These are phyloP conservation scores for Calocybe indica DNA, from an alignment of 768 basidiomycete species.

Conservation along the genomic window DNA sequence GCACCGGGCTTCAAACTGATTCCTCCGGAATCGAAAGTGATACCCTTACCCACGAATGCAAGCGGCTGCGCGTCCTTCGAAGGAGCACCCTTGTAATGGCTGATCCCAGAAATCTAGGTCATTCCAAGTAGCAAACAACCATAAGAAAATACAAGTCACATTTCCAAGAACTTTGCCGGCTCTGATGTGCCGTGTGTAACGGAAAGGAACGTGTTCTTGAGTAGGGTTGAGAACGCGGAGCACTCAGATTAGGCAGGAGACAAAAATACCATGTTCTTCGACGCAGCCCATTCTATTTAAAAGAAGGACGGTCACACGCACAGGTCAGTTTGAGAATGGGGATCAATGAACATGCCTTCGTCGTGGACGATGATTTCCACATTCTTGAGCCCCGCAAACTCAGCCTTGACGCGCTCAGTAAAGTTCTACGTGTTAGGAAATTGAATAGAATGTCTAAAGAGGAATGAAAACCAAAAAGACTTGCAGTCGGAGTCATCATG, in stretches of 20 bases:
- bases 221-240: neutral
- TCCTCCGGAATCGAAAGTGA: slow-evolving; percentile 87
- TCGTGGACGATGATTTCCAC: slow-evolving; percentile 69
- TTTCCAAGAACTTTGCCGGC: slow-evolving; percentile 83
- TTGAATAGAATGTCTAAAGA: neutral
- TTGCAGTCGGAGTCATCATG: slow-evolving; percentile 76
- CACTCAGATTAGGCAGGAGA: neutral
- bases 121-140: neutral
- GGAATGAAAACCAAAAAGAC: slow-evolving; percentile 10
- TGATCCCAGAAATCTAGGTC: slow-evolving; percentile 17
- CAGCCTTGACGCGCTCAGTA: slow-evolving; percentile 60
- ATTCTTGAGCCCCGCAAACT: slow-evolving; percentile 60
- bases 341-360: slow-evolving; percentile 42
- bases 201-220: slow-evolving; percentile 76
- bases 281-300: slow-evolving; percentile 65
- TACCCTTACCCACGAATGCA: slow-evolving; percentile 81
- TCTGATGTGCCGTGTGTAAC: slow-evolving; percentile 79
- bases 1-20: slow-evolving; percentile 78
- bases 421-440: slow-evolving; percentile 41
- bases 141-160: slow-evolving; percentile 34
- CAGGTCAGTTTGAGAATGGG: neutral
- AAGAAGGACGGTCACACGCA: slow-evolving; percentile 4
- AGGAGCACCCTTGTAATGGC: slow-evolving; percentile 77
- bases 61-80: slow-evolving; percentile 52
- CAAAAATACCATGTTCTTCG: slow-evolving; percentile 70